These are phyloP conservation scores for Hypoxylon sp. DNA, from an alignment of 2,329 filamentous ascomycete species.

Conservation along the genomic window DNA sequence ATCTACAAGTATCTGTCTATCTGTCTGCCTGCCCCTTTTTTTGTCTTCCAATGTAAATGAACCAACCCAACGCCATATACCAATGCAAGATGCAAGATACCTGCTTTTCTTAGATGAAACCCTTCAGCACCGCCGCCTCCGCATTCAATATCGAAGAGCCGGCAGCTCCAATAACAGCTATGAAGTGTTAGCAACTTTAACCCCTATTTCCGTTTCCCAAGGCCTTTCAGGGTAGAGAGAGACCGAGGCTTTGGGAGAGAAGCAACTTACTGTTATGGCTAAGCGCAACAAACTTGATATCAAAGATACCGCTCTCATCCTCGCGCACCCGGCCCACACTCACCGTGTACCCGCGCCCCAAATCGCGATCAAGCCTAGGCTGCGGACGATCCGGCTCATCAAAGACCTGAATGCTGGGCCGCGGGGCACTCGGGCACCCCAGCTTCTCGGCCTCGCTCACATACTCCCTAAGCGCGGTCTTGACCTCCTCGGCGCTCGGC, in stretches of 20 bases:
- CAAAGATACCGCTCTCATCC: slow-evolving; percentile 90
- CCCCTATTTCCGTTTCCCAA: background rate
- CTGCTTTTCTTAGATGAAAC: slow-evolving; percentile 71
- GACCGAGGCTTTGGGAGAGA: background rate
- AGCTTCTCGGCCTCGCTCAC: slow-evolving; percentile 84
- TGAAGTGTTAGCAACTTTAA: slow-evolving; percentile 38
- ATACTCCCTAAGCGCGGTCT: slow-evolving; percentile 84
- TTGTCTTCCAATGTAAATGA: slow-evolving; percentile 24
- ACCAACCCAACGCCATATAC: slow-evolving; percentile 27
- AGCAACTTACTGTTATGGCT: slow-evolving; percentile 78
- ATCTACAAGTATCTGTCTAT: slow-evolving; percentile 4
- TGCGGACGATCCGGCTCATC: slow-evolving; percentile 93
- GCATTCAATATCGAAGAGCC: slow-evolving; percentile 96
- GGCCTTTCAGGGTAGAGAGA: background rate
- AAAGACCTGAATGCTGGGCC: slow-evolving; percentile 86
- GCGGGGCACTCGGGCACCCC: slow-evolving; percentile 88
- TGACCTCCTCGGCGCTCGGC: slow-evolving; percentile 82
- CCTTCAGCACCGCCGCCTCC: slow-evolving; percentile 91
- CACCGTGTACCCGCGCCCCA: slow-evolving; percentile 88
- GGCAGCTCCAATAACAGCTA: slow-evolving; percentile 93
- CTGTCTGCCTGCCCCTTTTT: background rate
- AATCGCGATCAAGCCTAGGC: slow-evolving; percentile 88
- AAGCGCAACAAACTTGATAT: slow-evolving; percentile 93
- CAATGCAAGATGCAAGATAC: slow-evolving; percentile 16
- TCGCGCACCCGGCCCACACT: slow-evolving; percentile 89